phyloP scores from a whole-genome alignment of 2,329 filamentous ascomycete genomes.

The Colletotrichum sojae region DNA sequence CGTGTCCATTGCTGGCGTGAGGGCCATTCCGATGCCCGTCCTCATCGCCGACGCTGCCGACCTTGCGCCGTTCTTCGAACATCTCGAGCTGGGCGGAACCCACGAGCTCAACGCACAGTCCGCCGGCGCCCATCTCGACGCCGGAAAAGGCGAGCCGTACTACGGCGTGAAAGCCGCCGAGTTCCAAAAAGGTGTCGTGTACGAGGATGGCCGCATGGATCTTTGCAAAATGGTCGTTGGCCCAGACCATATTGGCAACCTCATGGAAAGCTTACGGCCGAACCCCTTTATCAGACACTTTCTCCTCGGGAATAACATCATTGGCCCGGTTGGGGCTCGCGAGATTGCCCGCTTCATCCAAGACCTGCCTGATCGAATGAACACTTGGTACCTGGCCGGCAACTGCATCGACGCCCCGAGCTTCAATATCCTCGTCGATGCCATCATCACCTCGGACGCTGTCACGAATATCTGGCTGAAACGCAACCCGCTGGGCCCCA shows the following conservation, averaged over 20 bases:
- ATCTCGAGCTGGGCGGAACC: constrained; percentile 50
- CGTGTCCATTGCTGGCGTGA: constrained; percentile 50
- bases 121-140: constrained; percentile 48
- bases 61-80: constrained; percentile 52
- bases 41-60: constrained; percentile 48
- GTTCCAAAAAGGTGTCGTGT: constrained; percentile 58
- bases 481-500: constrained; percentile 63
- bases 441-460: constrained; percentile 58
- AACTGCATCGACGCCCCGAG: constrained; percentile 64
- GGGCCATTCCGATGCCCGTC: constrained; percentile 53
- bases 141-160: constrained; percentile 54
- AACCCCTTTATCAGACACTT: constrained; percentile 66
- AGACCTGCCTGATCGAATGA: constrained; percentile 61
- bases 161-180: constrained; percentile 53
- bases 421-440: constrained; percentile 59
- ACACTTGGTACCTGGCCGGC: constrained; percentile 70
- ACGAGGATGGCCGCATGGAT: constrained; percentile 67
- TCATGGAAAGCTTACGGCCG: constrained; percentile 63
- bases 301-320: constrained; percentile 68
- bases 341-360: constrained; percentile 62
- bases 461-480: constrained; percentile 69
- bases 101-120: constrained; percentile 44
- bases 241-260: constrained; percentile 62
- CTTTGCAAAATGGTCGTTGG: constrained; percentile 70
- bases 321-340: constrained; percentile 62